Conservation (phyloP, 2,329 filamentous ascomycete genomes). For the Aspergillus caelatus region DNA sequence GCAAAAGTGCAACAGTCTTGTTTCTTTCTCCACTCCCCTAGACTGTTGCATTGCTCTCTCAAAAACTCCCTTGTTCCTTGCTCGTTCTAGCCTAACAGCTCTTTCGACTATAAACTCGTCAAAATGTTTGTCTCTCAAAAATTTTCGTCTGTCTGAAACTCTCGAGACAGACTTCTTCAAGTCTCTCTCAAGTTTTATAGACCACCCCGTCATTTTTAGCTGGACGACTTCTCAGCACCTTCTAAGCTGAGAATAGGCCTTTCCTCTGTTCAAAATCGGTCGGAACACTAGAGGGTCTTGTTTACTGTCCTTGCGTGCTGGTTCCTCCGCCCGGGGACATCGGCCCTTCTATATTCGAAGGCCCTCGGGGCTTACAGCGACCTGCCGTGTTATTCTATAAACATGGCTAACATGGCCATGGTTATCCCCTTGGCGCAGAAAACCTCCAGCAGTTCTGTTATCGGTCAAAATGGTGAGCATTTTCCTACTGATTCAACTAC, state of each 20-base stretch:
- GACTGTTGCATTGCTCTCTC: neutral
- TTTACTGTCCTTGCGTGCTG: neutral
- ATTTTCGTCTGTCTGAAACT: slow-evolving; percentile 11
- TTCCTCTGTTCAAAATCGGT: neutral
- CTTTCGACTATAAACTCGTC: slow-evolving; percentile 2
- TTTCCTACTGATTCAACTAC: neutral
- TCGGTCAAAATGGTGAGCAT: slow-evolving; percentile 14
- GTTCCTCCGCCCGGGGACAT: neutral
- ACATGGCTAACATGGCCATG: slow-evolving; percentile 14
- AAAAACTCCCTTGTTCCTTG: neutral
- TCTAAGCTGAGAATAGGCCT: neutral
- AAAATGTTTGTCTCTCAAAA: slow-evolving; percentile 16
- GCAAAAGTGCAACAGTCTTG: slow-evolving; percentile 7
- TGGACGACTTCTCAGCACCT: neutral
- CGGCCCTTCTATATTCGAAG: neutral
- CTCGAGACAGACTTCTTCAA: slow-evolving; percentile 14
- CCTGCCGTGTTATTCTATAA: neutral
- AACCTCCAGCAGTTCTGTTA: slow-evolving; percentile 18
- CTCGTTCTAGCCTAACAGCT: slow-evolving; percentile 3
- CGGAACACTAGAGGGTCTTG: neutral
- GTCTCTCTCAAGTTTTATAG: slow-evolving; percentile 13
- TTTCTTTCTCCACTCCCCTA: slow-evolving; percentile 7
- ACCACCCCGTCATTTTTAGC: neutral
- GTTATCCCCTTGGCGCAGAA: slow-evolving; percentile 20
- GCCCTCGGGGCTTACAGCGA: neutral